Evolutionary conservation across 1,284 basidiomycete species (phyloP).

Genomic region (Cutaneotrichosporon arboriforme): DNA sequence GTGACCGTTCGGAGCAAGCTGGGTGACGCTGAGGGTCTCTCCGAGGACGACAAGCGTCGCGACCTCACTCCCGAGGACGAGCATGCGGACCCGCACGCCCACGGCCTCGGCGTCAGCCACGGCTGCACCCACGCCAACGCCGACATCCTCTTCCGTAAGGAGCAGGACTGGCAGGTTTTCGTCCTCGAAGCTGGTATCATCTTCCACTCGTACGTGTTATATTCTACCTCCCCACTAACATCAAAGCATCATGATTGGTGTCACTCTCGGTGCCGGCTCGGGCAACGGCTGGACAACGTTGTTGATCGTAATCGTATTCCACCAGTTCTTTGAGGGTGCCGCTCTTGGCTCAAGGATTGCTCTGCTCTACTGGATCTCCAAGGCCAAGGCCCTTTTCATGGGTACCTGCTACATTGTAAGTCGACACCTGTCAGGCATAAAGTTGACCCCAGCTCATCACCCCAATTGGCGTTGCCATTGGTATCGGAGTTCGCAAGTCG

Average conservation of each 20-base stretch:
- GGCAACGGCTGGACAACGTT: slow-evolving; percentile 27
- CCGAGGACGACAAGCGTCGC: background rate
- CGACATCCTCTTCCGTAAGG: slow-evolving; percentile 9
- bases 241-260: slow-evolving; percentile 24
- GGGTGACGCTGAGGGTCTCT: background rate
- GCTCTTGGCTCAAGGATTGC: slow-evolving; percentile 33
- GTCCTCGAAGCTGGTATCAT: slow-evolving; percentile 50
- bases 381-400: slow-evolving; percentile 19
- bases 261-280: slow-evolving; percentile 25
- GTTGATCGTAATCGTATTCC: slow-evolving; percentile 32
- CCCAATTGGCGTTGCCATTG: slow-evolving; percentile 32
- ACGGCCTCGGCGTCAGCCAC: background rate
- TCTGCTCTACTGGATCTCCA: slow-evolving; percentile 20
- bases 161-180: slow-evolving; percentile 16
- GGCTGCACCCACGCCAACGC: slow-evolving; percentile 5
- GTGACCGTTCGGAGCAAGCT: background rate
- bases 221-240: background rate
- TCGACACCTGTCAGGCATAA: background rate
- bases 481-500: slow-evolving; percentile 33
- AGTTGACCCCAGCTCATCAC: slow-evolving; percentile 16
- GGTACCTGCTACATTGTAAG: slow-evolving; percentile 23
- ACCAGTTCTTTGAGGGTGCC: slow-evolving; percentile 19
- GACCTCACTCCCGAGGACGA: background rate
- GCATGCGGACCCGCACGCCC: background rate
- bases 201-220: slow-evolving; percentile 31